Percentiles rank a stretch among this genome's conserved stretches.
These are phyloP conservation scores for Saccharum spontaneum DNA, from an alignment of 176 grass and related monocot genomes.

Conservation along the genomic window DNA sequence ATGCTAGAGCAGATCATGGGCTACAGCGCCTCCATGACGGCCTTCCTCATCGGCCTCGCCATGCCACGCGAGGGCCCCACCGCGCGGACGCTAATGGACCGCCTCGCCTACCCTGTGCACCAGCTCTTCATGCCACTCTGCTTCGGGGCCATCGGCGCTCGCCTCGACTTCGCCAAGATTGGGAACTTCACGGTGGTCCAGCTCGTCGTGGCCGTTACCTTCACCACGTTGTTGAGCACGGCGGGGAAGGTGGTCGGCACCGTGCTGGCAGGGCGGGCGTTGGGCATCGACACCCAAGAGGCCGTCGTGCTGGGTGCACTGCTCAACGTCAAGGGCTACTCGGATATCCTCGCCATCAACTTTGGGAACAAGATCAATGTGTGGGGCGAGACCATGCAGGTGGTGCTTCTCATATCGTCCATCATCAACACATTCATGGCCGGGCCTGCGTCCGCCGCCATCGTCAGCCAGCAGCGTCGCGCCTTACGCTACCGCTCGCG, in stretches of 20 bases:
- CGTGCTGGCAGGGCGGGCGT: constrained; percentile 10
- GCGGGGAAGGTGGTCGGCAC: constrained; percentile 67
- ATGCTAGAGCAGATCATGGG: constrained; percentile 16
- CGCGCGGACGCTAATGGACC: constrained; percentile 54
- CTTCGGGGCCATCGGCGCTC: constrained; percentile 49
- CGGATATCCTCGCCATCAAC: constrained; percentile 61
- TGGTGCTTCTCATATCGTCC: constrained; percentile 45
- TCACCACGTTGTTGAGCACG: constrained; percentile 45
- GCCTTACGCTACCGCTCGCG: constrained; percentile 40
- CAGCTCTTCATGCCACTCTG: constrained; percentile 64
- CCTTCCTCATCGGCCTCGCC: constrained; percentile 64
- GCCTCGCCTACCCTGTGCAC: constrained; percentile 61
- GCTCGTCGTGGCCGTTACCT: constrained; percentile 19
- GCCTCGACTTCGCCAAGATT: constrained; percentile 46
- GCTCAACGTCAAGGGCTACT: constrained; percentile 75
- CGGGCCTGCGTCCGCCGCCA: constrained; percentile 56
- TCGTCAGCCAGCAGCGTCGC: constrained; percentile 50
- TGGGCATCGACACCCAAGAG: constrained; percentile 45
- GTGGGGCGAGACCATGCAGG: constrained; percentile 38
- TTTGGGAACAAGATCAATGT: constrained; percentile 15
- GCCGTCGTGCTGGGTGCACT: constrained; percentile 59
- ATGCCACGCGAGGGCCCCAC: constrained; percentile 64
- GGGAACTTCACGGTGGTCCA: neutral
- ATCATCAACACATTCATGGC: constrained; percentile 62
- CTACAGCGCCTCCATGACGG: constrained; percentile 50